Percentiles rank a stretch among this genome's conserved stretches.
These are phyloP conservation scores for Raddia distichophylla DNA, from an alignment of 176 grass and related monocot genomes.

Conservation along the genomic window DNA sequence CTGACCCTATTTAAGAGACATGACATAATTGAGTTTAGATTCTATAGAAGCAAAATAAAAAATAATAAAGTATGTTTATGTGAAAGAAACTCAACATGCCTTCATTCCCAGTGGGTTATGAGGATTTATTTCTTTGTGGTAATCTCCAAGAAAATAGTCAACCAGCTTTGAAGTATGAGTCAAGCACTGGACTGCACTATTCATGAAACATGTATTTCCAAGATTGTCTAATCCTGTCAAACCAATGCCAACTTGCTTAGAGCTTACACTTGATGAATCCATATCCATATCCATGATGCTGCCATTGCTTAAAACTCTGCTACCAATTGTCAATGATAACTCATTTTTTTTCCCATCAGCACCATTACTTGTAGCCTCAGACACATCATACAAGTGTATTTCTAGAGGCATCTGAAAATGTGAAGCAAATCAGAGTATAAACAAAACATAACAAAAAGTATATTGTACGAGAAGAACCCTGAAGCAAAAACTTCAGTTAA, in stretches of 20 bases:
- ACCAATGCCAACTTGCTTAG: conserved; percentile 67
- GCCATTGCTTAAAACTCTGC: conserved; percentile 59
- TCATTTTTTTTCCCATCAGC: conserved; percentile 60
- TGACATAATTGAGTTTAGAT: conserved; percentile 15
- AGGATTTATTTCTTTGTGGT: conserved; percentile 75
- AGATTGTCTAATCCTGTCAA: conserved; percentile 89
- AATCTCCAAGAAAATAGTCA: conserved; percentile 89
- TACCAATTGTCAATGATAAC: conserved; percentile 44
- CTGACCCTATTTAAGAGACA: conserved; percentile 68
- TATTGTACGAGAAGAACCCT: conserved; percentile 15
- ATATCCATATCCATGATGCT: conserved; percentile 37
- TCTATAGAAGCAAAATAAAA: conserved; percentile 10
- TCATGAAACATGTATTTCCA: conserved; percentile 99
- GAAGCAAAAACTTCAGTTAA: not conserved
- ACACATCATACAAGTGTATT: conserved; percentile 73
- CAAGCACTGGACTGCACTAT: conserved; percentile 95
- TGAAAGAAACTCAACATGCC: conserved; percentile 46
- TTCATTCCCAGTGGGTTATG: conserved; percentile 82
- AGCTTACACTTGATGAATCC: conserved; percentile 57
- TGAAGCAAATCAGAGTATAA: conserved; percentile 40
- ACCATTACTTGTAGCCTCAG: conserved; percentile 50
- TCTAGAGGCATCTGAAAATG: conserved; percentile 83
- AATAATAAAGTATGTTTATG: conserved; percentile 25
- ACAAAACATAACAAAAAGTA: conserved; percentile 15
- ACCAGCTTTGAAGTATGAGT: conserved; percentile 88